Conservation (phyloP, 2,329 filamentous ascomycete genomes). For the Hortaea sp. region DNA sequence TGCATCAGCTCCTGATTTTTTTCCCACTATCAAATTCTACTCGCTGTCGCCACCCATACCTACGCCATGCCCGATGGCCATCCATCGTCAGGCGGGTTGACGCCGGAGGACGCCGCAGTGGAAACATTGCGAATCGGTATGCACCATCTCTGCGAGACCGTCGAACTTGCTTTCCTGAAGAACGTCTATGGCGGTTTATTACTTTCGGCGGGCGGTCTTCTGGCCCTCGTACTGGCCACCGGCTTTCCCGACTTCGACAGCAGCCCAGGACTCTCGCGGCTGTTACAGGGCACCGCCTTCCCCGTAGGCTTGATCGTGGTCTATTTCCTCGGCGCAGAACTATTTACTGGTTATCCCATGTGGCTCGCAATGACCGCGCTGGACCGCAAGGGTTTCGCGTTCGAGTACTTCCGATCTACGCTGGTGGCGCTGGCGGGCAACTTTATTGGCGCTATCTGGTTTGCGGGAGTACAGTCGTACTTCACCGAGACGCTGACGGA, state of each 20-base stretch:
- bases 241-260: slow-evolving; percentile 11
- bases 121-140: slow-evolving; percentile 13
- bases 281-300: slow-evolving; percentile 18
- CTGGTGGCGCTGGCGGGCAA: slow-evolving; percentile 15
- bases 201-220: slow-evolving; percentile 15
- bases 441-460: slow-evolving; percentile 13
- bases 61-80: neutral
- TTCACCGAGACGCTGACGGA: slow-evolving; percentile 11
- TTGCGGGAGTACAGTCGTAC: slow-evolving; percentile 9
- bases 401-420: slow-evolving; percentile 11
- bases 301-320: slow-evolving; percentile 19
- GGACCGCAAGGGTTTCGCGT: slow-evolving; percentile 10
- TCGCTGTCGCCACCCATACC: no score
- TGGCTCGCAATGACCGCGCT: slow-evolving; percentile 19
- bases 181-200: slow-evolving; percentile 20
- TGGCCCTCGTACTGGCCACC: slow-evolving; percentile 12
- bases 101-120: slow-evolving; percentile 13
- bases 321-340: slow-evolving; percentile 20
- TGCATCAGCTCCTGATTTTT: no score
- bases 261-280: slow-evolving; percentile 13
- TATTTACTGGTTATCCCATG: slow-evolving; percentile 24
- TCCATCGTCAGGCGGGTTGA: slow-evolving; percentile 8
- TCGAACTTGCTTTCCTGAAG: slow-evolving; percentile 14
- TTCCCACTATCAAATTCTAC: no score
- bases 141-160: slow-evolving; percentile 15